These are phyloP conservation scores for Syzygium aqueum DNA, from an alignment of 345 rosid species.

Conservation along the genomic window DNA sequence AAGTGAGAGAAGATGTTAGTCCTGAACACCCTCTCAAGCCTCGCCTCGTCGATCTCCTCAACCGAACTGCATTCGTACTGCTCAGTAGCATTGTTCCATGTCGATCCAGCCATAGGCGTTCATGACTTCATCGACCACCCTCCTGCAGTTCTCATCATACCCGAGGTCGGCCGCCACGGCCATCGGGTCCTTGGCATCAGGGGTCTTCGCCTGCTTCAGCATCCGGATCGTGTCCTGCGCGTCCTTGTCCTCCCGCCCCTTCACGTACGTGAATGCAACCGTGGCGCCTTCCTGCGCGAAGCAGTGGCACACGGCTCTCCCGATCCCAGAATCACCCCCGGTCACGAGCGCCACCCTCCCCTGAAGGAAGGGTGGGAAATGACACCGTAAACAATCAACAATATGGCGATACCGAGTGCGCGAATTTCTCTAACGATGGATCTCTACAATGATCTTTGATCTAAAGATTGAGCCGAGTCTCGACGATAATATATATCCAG, in stretches of 20 bases:
- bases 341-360: conserved; percentile 77
- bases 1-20: conserved; percentile 68
- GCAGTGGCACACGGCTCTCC: conserved; percentile 53
- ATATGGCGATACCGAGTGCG: not conserved
- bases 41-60: conserved; percentile 60
- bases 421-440: not conserved
- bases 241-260: conserved; percentile 60
- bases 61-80: conserved; percentile 37
- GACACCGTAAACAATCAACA: not conserved
- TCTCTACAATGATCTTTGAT: not conserved
- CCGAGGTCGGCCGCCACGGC: conserved; percentile 47
- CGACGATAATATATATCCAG: too few species aligned
- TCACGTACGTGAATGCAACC: conserved; percentile 67
- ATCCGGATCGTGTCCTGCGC: conserved; percentile 47
- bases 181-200: conserved; percentile 54
- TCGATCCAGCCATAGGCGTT: conserved; percentile 55
- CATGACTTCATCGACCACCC: conserved; percentile 48
- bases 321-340: conserved; percentile 85
- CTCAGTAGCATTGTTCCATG: conserved; percentile 61
- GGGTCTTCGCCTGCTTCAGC: conserved; percentile 30
- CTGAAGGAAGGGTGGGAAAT: conserved; percentile 5
- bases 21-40: conserved; percentile 65
- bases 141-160: conserved; percentile 58
- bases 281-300: conserved; percentile 67
- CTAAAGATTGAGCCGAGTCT: not conserved